These are phyloP conservation scores for Boletus barrowsii DNA, from an alignment of 768 basidiomycete species.

Conservation along the genomic window DNA sequence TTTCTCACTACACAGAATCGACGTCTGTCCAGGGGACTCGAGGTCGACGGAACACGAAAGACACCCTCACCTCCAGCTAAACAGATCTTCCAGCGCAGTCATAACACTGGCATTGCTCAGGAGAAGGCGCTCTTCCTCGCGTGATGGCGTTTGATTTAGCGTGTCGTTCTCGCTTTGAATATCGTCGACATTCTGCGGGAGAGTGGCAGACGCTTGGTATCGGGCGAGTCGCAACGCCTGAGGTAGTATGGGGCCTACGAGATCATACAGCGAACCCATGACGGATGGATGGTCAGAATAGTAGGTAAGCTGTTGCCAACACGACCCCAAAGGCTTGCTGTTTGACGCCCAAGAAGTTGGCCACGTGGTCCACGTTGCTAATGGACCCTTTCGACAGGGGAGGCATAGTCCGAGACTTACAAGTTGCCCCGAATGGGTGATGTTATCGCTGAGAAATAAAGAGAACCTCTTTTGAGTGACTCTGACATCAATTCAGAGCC, in stretches of 20 bases:
- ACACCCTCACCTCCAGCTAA: constrained; percentile 37
- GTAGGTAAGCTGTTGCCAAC: not conserved
- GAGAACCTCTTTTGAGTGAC: too few species aligned
- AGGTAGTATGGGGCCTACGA: constrained; percentile 30
- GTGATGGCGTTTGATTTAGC: constrained; percentile 15
- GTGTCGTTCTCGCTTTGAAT: constrained; percentile 8
- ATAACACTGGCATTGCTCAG: constrained; percentile 22
- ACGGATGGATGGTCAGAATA: not conserved
- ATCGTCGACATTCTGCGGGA: not conserved
- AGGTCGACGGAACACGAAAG: too few species aligned
- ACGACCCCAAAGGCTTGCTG: not conserved
- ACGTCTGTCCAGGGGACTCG: not conserved
- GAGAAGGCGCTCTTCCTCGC: constrained; percentile 24
- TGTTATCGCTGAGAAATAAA: too few species aligned
- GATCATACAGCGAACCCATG: constrained; percentile 12
- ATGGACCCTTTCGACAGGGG: too few species aligned
- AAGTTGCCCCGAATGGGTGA: too few species aligned
- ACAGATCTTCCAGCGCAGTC: constrained; percentile 33
- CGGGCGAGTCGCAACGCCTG: constrained; percentile 13
- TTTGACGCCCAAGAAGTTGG: too few species aligned
- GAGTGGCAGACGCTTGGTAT: not conserved
- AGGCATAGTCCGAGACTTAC: too few species aligned
- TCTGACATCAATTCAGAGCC: too few species aligned
- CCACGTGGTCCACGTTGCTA: too few species aligned
- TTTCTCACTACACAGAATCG: constrained; percentile 18